A percentile compares a stretch with the other conserved stretches of the same genome.
Conservation (phyloP, 2,329 filamentous ascomycete genomes). For the Hypoxylon sp. region DNA sequence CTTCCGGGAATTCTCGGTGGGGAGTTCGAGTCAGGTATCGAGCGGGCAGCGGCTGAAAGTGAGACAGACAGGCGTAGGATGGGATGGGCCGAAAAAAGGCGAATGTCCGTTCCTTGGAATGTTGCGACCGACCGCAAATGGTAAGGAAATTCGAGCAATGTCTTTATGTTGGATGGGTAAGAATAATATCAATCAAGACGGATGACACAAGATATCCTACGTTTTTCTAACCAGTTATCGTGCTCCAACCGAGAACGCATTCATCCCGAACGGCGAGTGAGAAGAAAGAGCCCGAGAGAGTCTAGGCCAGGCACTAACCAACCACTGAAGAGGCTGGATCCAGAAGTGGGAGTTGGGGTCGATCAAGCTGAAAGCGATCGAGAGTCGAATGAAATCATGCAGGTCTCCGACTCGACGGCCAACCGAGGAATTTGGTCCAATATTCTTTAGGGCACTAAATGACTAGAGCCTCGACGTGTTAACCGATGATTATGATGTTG, state of each 20-base stretch:
- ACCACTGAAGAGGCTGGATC: conserved; percentile 49
- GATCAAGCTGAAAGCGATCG: conserved; percentile 43
- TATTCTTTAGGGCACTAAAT: conserved; percentile 20
- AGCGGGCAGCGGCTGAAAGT: conserved; percentile 49
- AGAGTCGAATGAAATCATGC: conserved; percentile 39
- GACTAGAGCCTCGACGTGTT: conserved; percentile 19
- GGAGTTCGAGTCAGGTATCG: conserved; percentile 41
- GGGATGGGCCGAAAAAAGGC: conserved; percentile 34
- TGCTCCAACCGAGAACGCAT: conserved; percentile 39
- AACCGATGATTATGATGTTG: conserved; percentile 23
- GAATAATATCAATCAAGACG: conserved; percentile 32
- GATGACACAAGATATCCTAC: conserved; percentile 28
- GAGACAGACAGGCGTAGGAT: conserved; percentile 39
- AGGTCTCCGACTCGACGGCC: conserved; percentile 26
- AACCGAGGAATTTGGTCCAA: conserved; percentile 30
- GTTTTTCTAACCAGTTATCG: conserved; percentile 44
- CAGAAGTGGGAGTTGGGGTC: conserved; percentile 49
- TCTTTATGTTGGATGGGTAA: conserved; percentile 30
- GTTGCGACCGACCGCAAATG: conserved; percentile 38
- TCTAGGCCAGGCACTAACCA: conserved; percentile 47
- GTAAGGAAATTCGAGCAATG: conserved; percentile 7
- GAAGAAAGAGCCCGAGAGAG: conserved; percentile 40
- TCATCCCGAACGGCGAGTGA: conserved; percentile 48
- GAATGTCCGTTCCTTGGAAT: conserved; percentile 36
- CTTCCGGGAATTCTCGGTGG: conserved; percentile 43